Evolutionary conservation across 306 rosid species (phyloP).

Genomic region (Astragalus membranaceus): DNA sequence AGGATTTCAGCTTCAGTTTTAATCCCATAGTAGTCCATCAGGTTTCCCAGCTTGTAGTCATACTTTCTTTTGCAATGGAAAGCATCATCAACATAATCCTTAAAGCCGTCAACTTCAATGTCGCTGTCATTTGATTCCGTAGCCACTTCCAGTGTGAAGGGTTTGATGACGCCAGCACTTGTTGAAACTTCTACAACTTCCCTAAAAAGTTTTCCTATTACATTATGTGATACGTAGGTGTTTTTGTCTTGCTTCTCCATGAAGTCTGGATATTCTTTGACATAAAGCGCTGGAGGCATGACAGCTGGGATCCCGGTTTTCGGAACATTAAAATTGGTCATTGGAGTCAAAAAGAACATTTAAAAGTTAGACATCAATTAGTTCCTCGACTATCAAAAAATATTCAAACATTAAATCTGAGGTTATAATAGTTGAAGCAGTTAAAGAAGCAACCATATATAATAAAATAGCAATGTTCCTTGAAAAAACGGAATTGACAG

Average conservation of each 20-base stretch:
- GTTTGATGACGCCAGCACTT: slow-evolving; percentile 1
- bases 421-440: too few relatives aligned
- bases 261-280: slow-evolving; percentile 73
- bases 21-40: slow-evolving; percentile 78
- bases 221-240: slow-evolving; percentile 45
- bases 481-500: too few relatives aligned
- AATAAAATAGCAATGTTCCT: too few relatives aligned
- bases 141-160: slow-evolving; percentile 50
- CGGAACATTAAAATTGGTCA: too few relatives aligned
- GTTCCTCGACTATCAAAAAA: too few relatives aligned
- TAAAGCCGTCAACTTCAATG: slow-evolving; percentile 67
- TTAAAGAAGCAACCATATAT: too few relatives aligned
- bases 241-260: slow-evolving; percentile 70
- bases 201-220: slow-evolving; percentile 70
- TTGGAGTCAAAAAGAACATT: too few relatives aligned
- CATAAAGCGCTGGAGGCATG: slow-evolving; percentile 43
- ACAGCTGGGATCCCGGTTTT: slow-evolving; percentile 79
- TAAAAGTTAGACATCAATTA: too few relatives aligned
- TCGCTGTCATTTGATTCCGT: slow-evolving; percentile 46
- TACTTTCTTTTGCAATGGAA: slow-evolving; percentile 47
- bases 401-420: too few relatives aligned
- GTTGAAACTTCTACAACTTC: slow-evolving; percentile 45
- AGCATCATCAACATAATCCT: slow-evolving; percentile 68
- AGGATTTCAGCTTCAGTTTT: slow-evolving; percentile 74
- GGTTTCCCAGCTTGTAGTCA: slow-evolving; percentile 70